phyloP scores from a whole-genome alignment of 1,139 yeast genomes.

The Citeromyces siamensis region DNA sequence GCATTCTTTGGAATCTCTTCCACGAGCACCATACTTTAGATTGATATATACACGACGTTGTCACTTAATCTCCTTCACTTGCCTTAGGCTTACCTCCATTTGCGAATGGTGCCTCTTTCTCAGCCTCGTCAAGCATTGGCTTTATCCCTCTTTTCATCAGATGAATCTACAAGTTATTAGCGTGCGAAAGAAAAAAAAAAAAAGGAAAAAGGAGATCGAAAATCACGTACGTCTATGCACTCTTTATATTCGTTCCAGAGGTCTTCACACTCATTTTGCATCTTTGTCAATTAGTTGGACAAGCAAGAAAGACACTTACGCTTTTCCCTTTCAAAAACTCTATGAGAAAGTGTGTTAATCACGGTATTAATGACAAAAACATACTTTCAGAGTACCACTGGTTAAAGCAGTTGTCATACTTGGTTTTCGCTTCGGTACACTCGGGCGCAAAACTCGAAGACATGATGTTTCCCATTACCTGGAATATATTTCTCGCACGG shows the following conservation, averaged over 20 bases:
- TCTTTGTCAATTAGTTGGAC: conserved; percentile 20
- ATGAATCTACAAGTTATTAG: conserved; percentile 29
- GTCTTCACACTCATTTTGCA: conserved; percentile 81
- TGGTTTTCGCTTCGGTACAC: conserved; percentile 75
- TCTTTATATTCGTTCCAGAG: conserved; percentile 80
- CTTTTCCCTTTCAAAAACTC: conserved; percentile 58
- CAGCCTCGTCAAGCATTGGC: conserved; percentile 84
- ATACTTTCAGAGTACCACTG: conserved; percentile 85
- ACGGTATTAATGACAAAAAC: conserved; percentile 12
- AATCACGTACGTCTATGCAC: conserved; percentile 52
- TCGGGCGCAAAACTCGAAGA: conserved; percentile 95
- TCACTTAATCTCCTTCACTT: conserved; percentile 7
- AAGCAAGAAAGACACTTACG: conserved; percentile 12
- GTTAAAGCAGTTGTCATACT: conserved; percentile 88
- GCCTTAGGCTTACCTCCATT: conserved; percentile 32
- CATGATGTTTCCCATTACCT: conserved; percentile 65
- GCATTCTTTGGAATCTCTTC: conserved; percentile 2
- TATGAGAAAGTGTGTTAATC: conserved; percentile 6
- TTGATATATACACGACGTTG: conserved; percentile 2
- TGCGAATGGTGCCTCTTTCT: conserved; percentile 84
- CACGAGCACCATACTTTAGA: neutral
- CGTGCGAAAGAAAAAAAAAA: no score
- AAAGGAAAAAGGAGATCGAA: no score
- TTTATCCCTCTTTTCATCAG: conserved; percentile 59
- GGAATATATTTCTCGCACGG: conserved; percentile 12